Evolutionary conservation across 225 moss, liverwort and hornwort genomes (phyloP), one percentile per base, ranked within the genome.

Genomic region (Antitrichia curtipendula): DNA sequence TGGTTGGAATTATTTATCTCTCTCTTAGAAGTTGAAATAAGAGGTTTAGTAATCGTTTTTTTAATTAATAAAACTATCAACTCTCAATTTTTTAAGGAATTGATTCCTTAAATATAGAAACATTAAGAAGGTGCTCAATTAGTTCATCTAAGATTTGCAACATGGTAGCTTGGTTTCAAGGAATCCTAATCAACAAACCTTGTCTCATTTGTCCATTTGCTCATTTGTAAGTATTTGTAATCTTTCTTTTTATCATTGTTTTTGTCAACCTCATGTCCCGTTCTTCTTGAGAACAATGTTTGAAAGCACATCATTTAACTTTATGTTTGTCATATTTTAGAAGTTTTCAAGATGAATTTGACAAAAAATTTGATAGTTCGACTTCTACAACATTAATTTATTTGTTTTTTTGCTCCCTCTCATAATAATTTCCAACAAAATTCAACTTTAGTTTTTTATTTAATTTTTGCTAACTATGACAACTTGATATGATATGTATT

Each of bases 11-110:
- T 69, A 69, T 69, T 69, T 38, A 69, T 70, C 25, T 25, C n/a
- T 3, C 38, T 8, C n/a, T 25, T 27, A 8, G 16, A 41, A 27
- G 43, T 41, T 41, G 8, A 41, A 8, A 70, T 27, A 41, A 27
- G 27, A 19, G 2, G 41, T 71, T 71, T 23, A 2, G 9, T 0
- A 71, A 0, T 71, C 2, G 1, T 16, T 9, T 71, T 5, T 41
- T 27, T 9, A 71, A 71, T 16, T 9, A 71, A 41, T 43, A 5
- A 25, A 24, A 25, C 1, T 4, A 24, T 40, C 1, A 40, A 25
- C 1, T 24, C 40, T 40, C 4, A 69, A 23, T 40, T 41, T 15
- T 25, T 5, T 1, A 1, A 16, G 2, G 15, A 71, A 24, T 27
- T 41, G 15, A 3, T 16, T 27, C 3, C 2, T 71, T 43, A 43